Evolutionary conservation across 768 basidiomycete species (phyloP).

Genomic region (Phlegmacium glaucopus): DNA sequence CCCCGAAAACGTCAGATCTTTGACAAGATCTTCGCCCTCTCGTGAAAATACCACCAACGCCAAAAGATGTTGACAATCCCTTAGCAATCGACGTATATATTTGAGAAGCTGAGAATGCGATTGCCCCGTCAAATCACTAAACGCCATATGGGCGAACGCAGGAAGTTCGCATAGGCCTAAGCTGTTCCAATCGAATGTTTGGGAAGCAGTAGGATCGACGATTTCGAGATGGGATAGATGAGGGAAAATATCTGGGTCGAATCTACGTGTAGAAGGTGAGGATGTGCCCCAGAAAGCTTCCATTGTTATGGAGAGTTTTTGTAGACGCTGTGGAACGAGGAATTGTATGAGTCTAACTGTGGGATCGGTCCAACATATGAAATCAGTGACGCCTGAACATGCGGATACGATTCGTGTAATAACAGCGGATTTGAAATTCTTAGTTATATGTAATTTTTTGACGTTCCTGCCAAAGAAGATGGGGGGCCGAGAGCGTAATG

Average conservation of each 20-base stretch:
- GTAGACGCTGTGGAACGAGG: conserved; percentile 8
- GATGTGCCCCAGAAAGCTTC: conserved; percentile 13
- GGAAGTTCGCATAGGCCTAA: conserved; percentile 23
- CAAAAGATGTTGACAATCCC: conserved; percentile 14
- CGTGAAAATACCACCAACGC: conserved; percentile 24
- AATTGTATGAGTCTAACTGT: conserved; percentile 4
- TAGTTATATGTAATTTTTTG: conserved; percentile 24
- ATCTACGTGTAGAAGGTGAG: neutral
- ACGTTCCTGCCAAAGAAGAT: conserved; percentile 27
- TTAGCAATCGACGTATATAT: conserved; percentile 17
- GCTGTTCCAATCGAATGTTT: conserved; percentile 25
- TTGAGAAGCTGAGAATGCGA: conserved; percentile 15
- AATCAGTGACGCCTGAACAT: conserved; percentile 20
- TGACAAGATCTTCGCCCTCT: conserved; percentile 15
- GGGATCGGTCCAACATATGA: conserved; percentile 26
- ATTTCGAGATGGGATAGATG: conserved; percentile 28
- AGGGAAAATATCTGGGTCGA: conserved; percentile 12
- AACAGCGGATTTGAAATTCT: conserved; percentile 13
- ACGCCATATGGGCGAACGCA: conserved; percentile 27
- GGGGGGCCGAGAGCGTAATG: conserved; percentile 22
- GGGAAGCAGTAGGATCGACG: conserved; percentile 23
- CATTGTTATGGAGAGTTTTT: conserved; percentile 20
- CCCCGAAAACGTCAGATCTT: conserved; percentile 11
- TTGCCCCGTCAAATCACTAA: conserved; percentile 21
- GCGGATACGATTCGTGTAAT: conserved; percentile 20